A percentile compares a stretch with the other conserved stretches of the same genome.
Evolutionary conservation across 2,329 filamentous ascomycete species (phyloP).

Genomic region (Acrodontium crateriforme): DNA sequence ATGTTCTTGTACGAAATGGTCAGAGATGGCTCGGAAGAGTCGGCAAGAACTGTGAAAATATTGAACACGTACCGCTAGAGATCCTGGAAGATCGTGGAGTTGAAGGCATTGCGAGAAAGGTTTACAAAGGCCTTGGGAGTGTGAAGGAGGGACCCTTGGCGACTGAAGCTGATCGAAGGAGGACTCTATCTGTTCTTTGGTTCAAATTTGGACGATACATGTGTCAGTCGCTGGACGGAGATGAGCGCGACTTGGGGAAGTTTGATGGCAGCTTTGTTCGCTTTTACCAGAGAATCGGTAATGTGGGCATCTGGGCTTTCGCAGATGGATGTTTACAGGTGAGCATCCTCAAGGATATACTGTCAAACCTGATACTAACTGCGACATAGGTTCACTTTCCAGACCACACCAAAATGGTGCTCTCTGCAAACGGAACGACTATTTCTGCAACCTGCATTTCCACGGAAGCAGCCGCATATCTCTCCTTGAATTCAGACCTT

Average conservation of each 20-base stretch:
- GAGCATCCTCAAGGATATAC: slow-evolving; percentile 13
- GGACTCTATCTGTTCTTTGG: slow-evolving; percentile 44
- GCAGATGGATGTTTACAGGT: slow-evolving; percentile 66
- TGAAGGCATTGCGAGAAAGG: slow-evolving; percentile 42
- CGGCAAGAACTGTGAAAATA: slow-evolving; percentile 46
- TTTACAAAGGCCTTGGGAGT: slow-evolving; percentile 37
- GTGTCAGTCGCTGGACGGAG: slow-evolving; percentile 30
- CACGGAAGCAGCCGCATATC: slow-evolving; percentile 51
- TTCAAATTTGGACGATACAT: slow-evolving; percentile 63
- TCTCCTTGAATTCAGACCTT: slow-evolving; percentile 46
- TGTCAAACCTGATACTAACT: slow-evolving; percentile 6
- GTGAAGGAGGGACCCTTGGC: slow-evolving; percentile 19
- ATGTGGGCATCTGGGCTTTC: slow-evolving; percentile 71
- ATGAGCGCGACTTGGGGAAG: slow-evolving; percentile 31
- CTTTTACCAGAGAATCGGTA: slow-evolving; percentile 70
- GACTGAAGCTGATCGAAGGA: slow-evolving; percentile 33
- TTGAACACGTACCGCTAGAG: slow-evolving; percentile 39
- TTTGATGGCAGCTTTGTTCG: slow-evolving; percentile 47
- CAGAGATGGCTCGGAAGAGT: slow-evolving; percentile 47
- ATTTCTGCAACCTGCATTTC: slow-evolving; percentile 68
- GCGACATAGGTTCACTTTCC: slow-evolving; percentile 62
- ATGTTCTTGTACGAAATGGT: slow-evolving; percentile 57
- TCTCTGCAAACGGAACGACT: slow-evolving; percentile 60
- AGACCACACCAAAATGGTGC: slow-evolving; percentile 72
- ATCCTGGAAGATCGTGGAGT: slow-evolving; percentile 62